Conservation (phyloP, 129 eudicot species). For the Kitagawia praeruptora region DNA sequence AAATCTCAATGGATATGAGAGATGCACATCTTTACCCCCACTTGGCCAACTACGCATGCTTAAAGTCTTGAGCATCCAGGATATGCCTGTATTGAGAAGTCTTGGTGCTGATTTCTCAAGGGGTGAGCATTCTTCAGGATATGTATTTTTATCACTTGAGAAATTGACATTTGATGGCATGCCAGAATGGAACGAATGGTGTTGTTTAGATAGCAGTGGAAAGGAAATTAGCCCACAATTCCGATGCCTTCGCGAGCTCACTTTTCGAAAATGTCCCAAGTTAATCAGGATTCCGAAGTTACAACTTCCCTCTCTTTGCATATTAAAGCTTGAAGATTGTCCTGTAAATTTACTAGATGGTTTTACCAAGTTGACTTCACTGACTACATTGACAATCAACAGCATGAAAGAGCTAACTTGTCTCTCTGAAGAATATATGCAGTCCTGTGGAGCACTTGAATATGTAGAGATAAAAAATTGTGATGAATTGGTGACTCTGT, state of each 20-base stretch:
- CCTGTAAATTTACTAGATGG: constrained; percentile 12
- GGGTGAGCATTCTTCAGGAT: neutral
- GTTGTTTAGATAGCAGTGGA: neutral
- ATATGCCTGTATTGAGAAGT: neutral
- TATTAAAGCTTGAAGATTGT: constrained; percentile 24
- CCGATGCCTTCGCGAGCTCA: constrained; percentile 19
- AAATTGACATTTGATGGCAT: constrained; percentile 18
- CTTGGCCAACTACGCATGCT: neutral
- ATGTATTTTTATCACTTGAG: constrained; percentile 19
- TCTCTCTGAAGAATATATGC: constrained; percentile 16
- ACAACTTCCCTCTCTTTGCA: constrained; percentile 21
- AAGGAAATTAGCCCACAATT: constrained; percentile 3
- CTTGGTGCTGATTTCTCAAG: constrained; percentile 27
- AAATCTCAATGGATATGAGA: neutral
- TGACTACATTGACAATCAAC: constrained; percentile 18
- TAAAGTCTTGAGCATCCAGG: constrained; percentile 2
- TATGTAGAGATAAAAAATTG: neutral
- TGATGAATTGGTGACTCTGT: neutral
- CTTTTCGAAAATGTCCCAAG: constrained; percentile 20
- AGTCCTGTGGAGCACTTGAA: neutral
- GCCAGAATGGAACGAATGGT: constrained; percentile 28
- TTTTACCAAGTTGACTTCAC: constrained; percentile 10
- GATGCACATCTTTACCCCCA: constrained; percentile 5
- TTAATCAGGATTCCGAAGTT: constrained; percentile 14
- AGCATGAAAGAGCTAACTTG: constrained; percentile 12